Base-by-base conservation (phyloP, 148 eudicot genomes). In the Arctostaphylos glauca region DNA sequence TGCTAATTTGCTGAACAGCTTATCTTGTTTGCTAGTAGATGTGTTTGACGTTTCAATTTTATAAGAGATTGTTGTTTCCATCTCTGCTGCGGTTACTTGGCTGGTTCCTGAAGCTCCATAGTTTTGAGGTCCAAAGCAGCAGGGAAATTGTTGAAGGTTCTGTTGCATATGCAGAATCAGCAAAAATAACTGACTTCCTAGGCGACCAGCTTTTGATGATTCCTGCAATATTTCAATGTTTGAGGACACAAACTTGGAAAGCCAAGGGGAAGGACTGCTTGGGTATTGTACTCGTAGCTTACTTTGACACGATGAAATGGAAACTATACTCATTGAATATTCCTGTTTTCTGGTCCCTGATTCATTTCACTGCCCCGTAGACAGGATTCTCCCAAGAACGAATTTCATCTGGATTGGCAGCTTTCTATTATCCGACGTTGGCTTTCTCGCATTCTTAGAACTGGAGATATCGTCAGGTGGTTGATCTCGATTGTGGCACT, bases 371-470 rank as follows among this genome's bases (percentile, higher is more conserved):
- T 15, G 97, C 84, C 85, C 93, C 99, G 84, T 92, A 94, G 0
- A 96, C 85, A 18, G 99, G 97, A 86, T 87, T 88, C 79, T 91
- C 92, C 99, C 99, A 93, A 70, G 79, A 84, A 85, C 98, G 94
- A 83, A 64, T 88, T 81, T 98, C 98, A 75, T 94, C 93, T 9
- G 87, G 50, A 80, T 93, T 91, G 18, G 88, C 67, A 58, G 88
- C 90, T 86, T 93, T 96, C n/a, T 86, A 90, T 54, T 93, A 76
- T 89, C 94, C 66, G 88, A 97, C 5, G 98, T 91, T 18, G 99
- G 95, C 80, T 93, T 94, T 31, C 99, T 98, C 67, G 89, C 92
- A 81, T 92, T 49, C 82, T 94, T 0, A 98, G 99, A 38, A 94
- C 87, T 85, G 94, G 68, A 31, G 95, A 91, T 68, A 94, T 76